Base-by-base conservation (phyloP, 1,284 basidiomycete species). In the Tetrapyrgos nigripes region DNA sequence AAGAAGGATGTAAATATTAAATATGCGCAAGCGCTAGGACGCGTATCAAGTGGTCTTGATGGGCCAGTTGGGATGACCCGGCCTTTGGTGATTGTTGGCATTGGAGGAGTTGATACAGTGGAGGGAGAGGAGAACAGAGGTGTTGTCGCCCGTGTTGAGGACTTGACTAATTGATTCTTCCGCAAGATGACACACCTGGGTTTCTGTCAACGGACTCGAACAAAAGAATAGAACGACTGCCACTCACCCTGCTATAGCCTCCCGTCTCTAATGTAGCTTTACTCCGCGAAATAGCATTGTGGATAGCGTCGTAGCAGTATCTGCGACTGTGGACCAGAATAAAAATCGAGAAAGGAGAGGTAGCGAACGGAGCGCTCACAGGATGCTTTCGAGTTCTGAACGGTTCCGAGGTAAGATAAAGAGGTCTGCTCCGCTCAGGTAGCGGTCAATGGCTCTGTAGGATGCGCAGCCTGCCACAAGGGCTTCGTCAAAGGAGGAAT, bases 301-400 rank as follows among this genome's bases (percentile, higher is more conserved):
- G 91, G 58, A 93, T 90, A 9, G 86, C 84, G 63, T 92, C 91
- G 66, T 89, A 86, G 1, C 87, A 83, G 68, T 92, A 92, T 66
- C 91, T 79, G 60, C 84, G 79, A 62, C 89, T 91, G 69, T 28
- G 56, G 44, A 24, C 24, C 52, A 35, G 31, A 57, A 49, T 44
- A 62, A 43, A 64, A 50, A 45, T 64, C 62, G 40, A 29, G 40
- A 47, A 37, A 44, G 14, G 27, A 24, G 37, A 31, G 49, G 53
- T 50, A 58, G 55, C 44, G 62, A 40, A 14, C 28, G 52, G 50
- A 35, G 40, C 31, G 81, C 88, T 67, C 62, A 92, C 89, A 93
- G 68, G 35, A 91, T 83, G 65, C 81, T 85, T 72, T 91, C 87
- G 29, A 93, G 83, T 66, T 92, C 89, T 48, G 68, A 70, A 61